Conservation (phyloP, 352 stramenopile species). For the Globisporangium nodosum region DNA sequence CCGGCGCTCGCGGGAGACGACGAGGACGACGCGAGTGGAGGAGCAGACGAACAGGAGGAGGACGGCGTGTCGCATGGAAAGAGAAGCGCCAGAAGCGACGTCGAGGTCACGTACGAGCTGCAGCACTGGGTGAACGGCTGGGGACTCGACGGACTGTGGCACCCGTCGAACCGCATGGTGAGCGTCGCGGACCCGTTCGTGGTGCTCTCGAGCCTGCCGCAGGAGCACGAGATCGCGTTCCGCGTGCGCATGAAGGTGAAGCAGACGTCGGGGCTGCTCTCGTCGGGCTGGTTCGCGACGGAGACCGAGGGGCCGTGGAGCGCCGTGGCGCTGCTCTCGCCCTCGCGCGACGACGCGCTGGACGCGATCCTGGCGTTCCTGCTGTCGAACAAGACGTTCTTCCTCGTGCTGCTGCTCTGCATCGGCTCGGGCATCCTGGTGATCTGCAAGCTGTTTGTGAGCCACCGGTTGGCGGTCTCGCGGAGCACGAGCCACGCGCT, state of each 20-base stretch:
- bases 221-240: conserved; percentile 47
- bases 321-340: conserved; percentile 33
- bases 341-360: conserved; percentile 40
- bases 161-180: conserved; percentile 47
- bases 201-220: conserved; percentile 43
- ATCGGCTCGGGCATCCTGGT: conserved; percentile 46
- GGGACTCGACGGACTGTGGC: conserved; percentile 57
- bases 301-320: conserved; percentile 60
- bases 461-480: conserved; percentile 21
- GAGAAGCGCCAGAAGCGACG: conserved; percentile 1
- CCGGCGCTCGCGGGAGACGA: neutral
- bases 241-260: conserved; percentile 52
- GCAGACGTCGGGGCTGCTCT: conserved; percentile 21
- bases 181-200: conserved; percentile 45
- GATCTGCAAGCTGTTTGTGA: conserved; percentile 28
- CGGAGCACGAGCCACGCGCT: neutral
- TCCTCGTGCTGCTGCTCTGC: conserved; percentile 34
- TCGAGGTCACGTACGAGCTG: conserved; percentile 43
- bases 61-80: neutral
- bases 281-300: conserved; percentile 39
- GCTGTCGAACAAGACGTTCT: conserved; percentile 40
- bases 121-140: conserved; percentile 66
- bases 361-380: conserved; percentile 47
- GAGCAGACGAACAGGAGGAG: neutral
- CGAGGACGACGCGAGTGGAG: neutral